These are phyloP conservation scores for Torulaspora quercuum DNA, from an alignment of 805 yeast genomes.

Conservation along the genomic window DNA sequence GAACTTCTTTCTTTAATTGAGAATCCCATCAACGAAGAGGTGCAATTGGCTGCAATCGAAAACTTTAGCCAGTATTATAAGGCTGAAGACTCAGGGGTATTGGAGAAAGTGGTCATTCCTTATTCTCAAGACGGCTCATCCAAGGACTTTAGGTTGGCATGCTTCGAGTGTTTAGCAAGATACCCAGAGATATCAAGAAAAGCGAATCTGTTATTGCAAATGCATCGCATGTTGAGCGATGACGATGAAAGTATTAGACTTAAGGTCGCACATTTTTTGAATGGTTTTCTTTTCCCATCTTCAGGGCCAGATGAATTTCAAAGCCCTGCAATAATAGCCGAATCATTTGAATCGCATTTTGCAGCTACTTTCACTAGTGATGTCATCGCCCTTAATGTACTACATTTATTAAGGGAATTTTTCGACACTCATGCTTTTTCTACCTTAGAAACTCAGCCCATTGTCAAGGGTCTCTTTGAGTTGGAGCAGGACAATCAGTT, in stretches of 20 bases:
- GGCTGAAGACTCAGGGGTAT: constrained; percentile 7
- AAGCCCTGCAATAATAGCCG: constrained; percentile 38
- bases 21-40: constrained; percentile 42
- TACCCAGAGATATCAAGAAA: constrained; percentile 9
- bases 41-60: constrained; percentile 49
- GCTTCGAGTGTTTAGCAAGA: constrained; percentile 24
- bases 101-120: constrained; percentile 13
- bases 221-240: constrained; percentile 49
- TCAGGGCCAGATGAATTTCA: not conserved
- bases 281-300: constrained; percentile 30
- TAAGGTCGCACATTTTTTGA: constrained; percentile 44
- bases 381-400: constrained; percentile 1
- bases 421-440: constrained; percentile 21
- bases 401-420: constrained; percentile 15
- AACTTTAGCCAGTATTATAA: constrained; percentile 47
- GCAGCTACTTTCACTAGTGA: constrained; percentile 4
- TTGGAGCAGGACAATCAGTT: constrained; percentile 67
- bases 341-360: constrained; percentile 21
- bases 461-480: constrained; percentile 50
- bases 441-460: constrained; percentile 10
- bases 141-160: constrained; percentile 25
- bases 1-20: constrained; percentile 28
- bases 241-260: constrained; percentile 63
- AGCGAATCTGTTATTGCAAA: constrained; percentile 20
- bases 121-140: constrained; percentile 26